Evolutionary conservation across 176 grass and related monocot species (phyloP).

Genomic region (Tuctoria greenei): DNA sequence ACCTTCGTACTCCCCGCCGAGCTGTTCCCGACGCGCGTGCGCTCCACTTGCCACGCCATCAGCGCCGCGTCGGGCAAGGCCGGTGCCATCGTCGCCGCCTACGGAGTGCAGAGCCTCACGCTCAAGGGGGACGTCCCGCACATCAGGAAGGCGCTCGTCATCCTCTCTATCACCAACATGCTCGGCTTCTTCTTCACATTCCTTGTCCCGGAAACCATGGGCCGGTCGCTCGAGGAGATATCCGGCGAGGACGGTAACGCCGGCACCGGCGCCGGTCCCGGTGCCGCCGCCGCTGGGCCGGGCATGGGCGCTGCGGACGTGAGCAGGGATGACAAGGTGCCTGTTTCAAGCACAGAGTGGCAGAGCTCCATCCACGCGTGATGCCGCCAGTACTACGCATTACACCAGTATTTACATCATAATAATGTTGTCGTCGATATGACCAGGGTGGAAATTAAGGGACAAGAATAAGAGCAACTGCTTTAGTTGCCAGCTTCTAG

Average conservation of each 20-base stretch:
- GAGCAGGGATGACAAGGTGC: conserved; percentile 5
- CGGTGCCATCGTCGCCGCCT: conserved; percentile 38
- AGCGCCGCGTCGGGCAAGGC: conserved; percentile 37
- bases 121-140: neutral
- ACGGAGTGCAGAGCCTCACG: conserved; percentile 24
- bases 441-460: neutral
- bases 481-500: neutral
- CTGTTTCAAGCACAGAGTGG: conserved; percentile 20
- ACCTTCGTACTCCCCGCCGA: conserved; percentile 55
- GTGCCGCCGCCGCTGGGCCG: neutral
- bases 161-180: conserved; percentile 40
- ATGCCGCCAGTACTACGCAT: neutral
- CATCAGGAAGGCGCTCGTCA: conserved; percentile 34
- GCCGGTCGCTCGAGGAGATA: conserved; percentile 48
- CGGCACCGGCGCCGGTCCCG: neutral
- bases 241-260: conserved; percentile 38
- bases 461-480: conserved; percentile 23
- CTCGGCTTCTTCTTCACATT: conserved; percentile 52
- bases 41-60: conserved; percentile 49
- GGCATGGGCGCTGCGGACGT: neutral
- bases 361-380: conserved; percentile 24
- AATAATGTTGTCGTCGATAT: neutral
- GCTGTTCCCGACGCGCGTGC: conserved; percentile 46
- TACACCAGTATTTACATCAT: neutral
- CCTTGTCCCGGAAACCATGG: conserved; percentile 46